Percentiles rank a stretch among this genome's conserved stretches.
Conservation (phyloP, 306 rosid genomes). For the Citrullus mucosospermus region DNA sequence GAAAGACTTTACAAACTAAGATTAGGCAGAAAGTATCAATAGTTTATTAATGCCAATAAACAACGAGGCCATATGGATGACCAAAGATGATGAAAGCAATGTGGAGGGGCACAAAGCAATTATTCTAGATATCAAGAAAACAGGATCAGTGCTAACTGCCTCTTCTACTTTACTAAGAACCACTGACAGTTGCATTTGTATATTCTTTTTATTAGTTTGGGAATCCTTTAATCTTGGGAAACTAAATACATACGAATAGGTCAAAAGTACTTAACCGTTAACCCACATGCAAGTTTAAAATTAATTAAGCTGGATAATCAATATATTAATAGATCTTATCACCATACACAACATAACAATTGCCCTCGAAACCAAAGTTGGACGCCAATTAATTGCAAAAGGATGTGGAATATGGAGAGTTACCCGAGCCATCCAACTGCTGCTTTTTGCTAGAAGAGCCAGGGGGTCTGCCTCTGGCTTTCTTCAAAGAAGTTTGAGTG, state of each 20-base stretch:
- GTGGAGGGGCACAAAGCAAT: background rate
- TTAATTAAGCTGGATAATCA: background rate
- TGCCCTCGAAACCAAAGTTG: background rate
- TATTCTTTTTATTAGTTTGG: background rate
- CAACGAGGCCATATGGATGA: background rate
- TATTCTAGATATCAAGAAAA: background rate
- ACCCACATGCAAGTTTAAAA: background rate
- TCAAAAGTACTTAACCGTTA: background rate
- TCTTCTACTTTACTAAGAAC: background rate
- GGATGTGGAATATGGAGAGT: background rate
- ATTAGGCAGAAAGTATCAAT: background rate
- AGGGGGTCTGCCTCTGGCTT: conserved; percentile 38
- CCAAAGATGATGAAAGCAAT: background rate
- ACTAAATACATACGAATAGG: background rate
- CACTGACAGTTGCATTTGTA: background rate
- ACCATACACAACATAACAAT: background rate
- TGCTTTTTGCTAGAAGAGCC: conserved; percentile 42
- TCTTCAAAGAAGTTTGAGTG: conserved; percentile 15
- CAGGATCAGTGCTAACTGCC: background rate
- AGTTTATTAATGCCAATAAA: background rate
- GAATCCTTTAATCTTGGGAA: background rate
- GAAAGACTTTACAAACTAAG: background rate
- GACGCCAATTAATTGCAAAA: background rate
- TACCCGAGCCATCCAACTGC: background rate
- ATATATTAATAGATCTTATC: background rate